Conservation (phyloP, 75 land plant genomes). For the Gnetum montanum region DNA sequence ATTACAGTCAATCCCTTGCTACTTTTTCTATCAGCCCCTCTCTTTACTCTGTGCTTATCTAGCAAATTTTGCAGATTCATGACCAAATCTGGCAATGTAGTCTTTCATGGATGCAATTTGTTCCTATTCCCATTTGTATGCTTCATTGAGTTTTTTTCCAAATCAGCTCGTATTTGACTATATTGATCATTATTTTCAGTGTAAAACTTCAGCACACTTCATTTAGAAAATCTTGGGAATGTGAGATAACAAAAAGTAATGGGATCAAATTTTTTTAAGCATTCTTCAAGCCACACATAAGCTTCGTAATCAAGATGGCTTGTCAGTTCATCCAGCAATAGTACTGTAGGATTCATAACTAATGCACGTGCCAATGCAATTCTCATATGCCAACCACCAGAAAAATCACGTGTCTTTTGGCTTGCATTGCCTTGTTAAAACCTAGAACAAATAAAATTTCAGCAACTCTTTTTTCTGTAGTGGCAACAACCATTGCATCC, state of each 20-base stretch:
- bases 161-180: conserved; percentile 68
- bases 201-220: conserved; percentile 88
- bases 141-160: conserved; percentile 91
- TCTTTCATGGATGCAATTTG: conserved; percentile 81
- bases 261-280: conserved; percentile 73
- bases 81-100: conserved; percentile 91
- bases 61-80: conserved; percentile 83
- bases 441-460: conserved; percentile 82
- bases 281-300: conserved; percentile 95
- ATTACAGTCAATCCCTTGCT: conserved; percentile 42
- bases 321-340: conserved; percentile 89
- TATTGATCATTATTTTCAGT: conserved; percentile 86
- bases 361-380: conserved; percentile 88
- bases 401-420: conserved; percentile 86
- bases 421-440: conserved; percentile 68
- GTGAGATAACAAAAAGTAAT: conserved; percentile 88
- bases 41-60: conserved; percentile 86
- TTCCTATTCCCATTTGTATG: conserved; percentile 91
- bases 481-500: conserved; percentile 68
- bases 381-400: conserved; percentile 99
- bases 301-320: conserved; percentile 96
- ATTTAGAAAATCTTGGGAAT: conserved; percentile 94
- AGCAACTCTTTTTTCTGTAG: conserved; percentile 93
- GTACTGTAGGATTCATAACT: conserved; percentile 86
- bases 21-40: conserved; percentile 83